phyloP scores from a whole-genome alignment of 73 alveolate genomes.

The Durusdinium trenchii region DNA sequence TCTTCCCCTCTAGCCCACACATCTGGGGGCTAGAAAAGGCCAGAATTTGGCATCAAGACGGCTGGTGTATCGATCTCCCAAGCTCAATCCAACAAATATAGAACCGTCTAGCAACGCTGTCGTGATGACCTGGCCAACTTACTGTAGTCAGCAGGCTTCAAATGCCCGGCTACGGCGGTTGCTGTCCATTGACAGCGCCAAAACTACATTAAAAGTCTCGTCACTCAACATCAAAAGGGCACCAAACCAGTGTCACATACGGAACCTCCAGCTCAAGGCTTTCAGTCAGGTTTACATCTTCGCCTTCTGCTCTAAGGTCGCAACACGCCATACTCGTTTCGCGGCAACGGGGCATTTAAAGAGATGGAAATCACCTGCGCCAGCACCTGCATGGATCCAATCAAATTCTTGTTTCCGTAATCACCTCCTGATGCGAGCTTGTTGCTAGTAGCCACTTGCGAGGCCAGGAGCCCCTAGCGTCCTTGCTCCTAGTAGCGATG shows the following conservation, averaged over 20 bases:
- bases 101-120: neutral
- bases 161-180: neutral
- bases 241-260: neutral
- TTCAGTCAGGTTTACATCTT: neutral
- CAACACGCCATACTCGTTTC: slow-evolving; percentile 9
- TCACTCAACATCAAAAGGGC: neutral
- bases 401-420: too few species aligned
- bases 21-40: neutral
- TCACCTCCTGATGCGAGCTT: too few species aligned
- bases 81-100: neutral
- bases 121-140: neutral
- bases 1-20: neutral
- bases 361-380: slow-evolving; percentile 38
- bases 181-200: neutral
- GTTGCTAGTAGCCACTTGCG: too few species aligned
- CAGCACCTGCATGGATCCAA: neutral
- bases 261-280: too few species aligned
- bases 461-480: too few species aligned
- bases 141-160: neutral
- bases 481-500: too few species aligned
- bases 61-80: too few species aligned
- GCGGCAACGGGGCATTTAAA: neutral
- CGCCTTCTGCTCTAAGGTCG: neutral
- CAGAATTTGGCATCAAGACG: too few species aligned
- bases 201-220: neutral